A percentile compares a stretch with the other conserved stretches of the same genome.
Evolutionary conservation across 495 filamentous ascomycete genomes (phyloP).

Genomic region (Penicillium dipodomyicola): DNA sequence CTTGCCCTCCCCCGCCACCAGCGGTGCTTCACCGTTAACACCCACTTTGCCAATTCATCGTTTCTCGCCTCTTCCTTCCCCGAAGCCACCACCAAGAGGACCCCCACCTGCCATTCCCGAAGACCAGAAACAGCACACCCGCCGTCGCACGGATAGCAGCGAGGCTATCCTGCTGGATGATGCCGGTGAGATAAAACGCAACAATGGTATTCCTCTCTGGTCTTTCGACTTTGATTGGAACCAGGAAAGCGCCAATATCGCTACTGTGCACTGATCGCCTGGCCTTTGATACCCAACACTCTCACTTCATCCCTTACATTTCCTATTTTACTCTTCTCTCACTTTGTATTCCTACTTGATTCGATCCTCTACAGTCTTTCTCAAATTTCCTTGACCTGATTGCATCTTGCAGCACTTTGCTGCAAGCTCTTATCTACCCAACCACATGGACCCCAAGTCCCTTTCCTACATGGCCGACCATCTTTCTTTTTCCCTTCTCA

Average conservation of each 20-base stretch:
- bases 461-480: constrained; percentile 11
- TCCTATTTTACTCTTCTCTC: neutral
- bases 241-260: constrained; percentile 32
- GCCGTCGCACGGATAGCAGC: constrained; percentile 48
- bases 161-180: constrained; percentile 40
- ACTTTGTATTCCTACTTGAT: neutral
- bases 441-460: constrained; percentile 13
- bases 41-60: constrained; percentile 47
- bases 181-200: constrained; percentile 23
- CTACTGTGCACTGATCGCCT: constrained; percentile 36
- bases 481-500: constrained; percentile 12
- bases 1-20: constrained; percentile 40
- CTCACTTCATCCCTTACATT: constrained; percentile 6
- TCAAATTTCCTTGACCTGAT: neutral
- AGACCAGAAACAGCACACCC: constrained; percentile 39
- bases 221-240: constrained; percentile 43
- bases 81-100: constrained; percentile 40
- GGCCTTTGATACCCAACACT: neutral
- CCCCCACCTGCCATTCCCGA: constrained; percentile 40
- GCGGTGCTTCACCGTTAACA: constrained; percentile 43
- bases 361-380: neutral
- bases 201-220: constrained; percentile 41
- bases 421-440: neutral
- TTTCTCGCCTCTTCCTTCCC: constrained; percentile 42
- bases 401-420: neutral